Conservation (phyloP, 2,329 filamentous ascomycete genomes). For the Fusarium multiceps region DNA sequence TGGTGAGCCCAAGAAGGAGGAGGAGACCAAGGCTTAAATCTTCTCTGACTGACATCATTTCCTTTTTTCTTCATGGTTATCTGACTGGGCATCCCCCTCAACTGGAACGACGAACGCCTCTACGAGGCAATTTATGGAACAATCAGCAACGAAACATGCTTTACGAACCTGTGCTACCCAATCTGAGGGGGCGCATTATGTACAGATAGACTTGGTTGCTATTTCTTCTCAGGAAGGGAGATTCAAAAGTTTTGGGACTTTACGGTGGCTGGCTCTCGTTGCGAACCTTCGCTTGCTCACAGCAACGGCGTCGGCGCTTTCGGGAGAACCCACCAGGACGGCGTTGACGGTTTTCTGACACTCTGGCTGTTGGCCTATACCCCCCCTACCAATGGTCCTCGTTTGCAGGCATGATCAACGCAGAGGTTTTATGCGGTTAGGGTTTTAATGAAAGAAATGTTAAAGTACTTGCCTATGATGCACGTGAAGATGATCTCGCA, state of each 20-base stretch:
- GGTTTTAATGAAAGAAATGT: slow-evolving; percentile 51
- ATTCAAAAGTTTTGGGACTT: slow-evolving; percentile 51
- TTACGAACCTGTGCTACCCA: slow-evolving; percentile 45
- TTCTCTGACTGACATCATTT: slow-evolving; percentile 41
- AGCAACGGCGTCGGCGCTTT: slow-evolving; percentile 40
- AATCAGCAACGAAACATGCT: slow-evolving; percentile 45
- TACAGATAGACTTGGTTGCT: slow-evolving; percentile 57
- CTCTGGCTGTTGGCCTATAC: slow-evolving; percentile 57
- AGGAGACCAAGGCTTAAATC: slow-evolving; percentile 57
- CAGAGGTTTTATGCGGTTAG: slow-evolving; percentile 51
- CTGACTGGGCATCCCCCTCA: slow-evolving; percentile 45
- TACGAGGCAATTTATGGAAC: slow-evolving; percentile 41
- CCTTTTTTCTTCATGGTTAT: slow-evolving; percentile 46
- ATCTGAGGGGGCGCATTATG: slow-evolving; percentile 50
- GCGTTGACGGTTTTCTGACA: slow-evolving; percentile 57
- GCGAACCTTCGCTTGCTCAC: slow-evolving; percentile 37
- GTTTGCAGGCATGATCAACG: slow-evolving; percentile 52
- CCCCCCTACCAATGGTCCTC: slow-evolving; percentile 51
- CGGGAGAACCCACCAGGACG: slow-evolving; percentile 50
- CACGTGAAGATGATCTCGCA: background rate
- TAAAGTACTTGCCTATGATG: slow-evolving; percentile 18
- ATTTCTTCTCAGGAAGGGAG: slow-evolving; percentile 53
- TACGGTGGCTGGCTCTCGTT: slow-evolving; percentile 45
- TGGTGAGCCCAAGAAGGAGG: slow-evolving; percentile 62
- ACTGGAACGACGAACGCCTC: slow-evolving; percentile 42